phyloP scores from a whole-genome alignment of 108 stramenopile species.

The Cafeteria roenbergensis region DNA sequence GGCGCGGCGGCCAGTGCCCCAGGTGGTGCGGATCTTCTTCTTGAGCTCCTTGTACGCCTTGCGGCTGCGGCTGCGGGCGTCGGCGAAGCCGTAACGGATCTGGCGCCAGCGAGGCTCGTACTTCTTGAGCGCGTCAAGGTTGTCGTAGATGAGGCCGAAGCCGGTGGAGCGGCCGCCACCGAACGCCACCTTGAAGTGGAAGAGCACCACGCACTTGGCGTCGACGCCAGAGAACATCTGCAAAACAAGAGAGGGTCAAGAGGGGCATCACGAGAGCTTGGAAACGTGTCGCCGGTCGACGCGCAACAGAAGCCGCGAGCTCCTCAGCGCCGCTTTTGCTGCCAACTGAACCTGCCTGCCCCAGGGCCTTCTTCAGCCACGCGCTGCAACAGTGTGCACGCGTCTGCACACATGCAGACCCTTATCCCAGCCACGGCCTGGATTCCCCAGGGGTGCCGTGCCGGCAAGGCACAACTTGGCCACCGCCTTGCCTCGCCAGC shows the following conservation, averaged over 20 bases:
- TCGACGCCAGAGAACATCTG: conserved; percentile 81
- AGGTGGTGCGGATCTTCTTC: conserved; percentile 68
- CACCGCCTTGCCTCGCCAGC: too few species aligned
- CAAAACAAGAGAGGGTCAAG: background rate
- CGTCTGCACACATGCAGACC: too few species aligned
- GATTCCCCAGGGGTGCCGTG: too few species aligned
- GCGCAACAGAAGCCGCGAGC: background rate
- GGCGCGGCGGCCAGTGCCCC: conserved; percentile 84
- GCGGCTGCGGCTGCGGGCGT: conserved; percentile 91
- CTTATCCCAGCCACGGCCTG: too few species aligned
- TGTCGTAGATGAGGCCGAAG: conserved; percentile 93
- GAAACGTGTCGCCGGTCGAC: background rate
- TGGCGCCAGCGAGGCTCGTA: conserved; percentile 91
- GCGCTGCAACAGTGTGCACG: too few species aligned
- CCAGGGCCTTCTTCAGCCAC: too few species aligned
- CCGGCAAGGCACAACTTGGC: too few species aligned
- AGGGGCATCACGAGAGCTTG: conserved; percentile 3
- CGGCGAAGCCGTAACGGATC: conserved; percentile 63
- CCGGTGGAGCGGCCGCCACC: conserved; percentile 94
- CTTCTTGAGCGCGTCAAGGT: conserved; percentile 75
- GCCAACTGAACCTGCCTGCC: too few species aligned
- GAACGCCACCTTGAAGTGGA: conserved; percentile 89
- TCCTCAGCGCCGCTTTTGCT: background rate
- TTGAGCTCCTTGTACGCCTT: conserved; percentile 89
- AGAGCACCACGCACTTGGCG: conserved; percentile 62